Base-by-base conservation (phyloP, 2,329 filamentous ascomycete genomes). In the Fusarium temperatum region DNA sequence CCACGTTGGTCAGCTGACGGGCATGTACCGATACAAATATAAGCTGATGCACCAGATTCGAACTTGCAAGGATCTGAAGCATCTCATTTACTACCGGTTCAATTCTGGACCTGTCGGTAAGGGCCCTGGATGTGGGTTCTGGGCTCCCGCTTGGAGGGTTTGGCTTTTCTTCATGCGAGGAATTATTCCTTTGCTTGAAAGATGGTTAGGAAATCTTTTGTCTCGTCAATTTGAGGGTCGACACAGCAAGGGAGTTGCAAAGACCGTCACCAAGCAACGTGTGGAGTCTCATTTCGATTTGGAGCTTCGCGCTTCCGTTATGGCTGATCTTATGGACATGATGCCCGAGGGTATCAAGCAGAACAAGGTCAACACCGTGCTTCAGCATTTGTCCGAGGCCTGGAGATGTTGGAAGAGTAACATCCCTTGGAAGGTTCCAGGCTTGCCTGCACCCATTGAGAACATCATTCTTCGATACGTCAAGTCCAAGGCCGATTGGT, bases 321-420 rank as follows among this genome's bases (percentile, higher is more conserved):
- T 99, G 96, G 95, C 96, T 50, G 96, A 99, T 84, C 87, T 99
- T 57, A 98, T 98, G 93, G 96, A 99, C 80, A 99, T 99, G 97
- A 99, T 99, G 96, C 96, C 96, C 0, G 97, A 99, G 82, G 96
- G 96, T 75, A 98, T 99, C 85, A 98, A 98, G 83, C 96, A 99
- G 82, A 99, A 96, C 86, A 99, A 99, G 85, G 95, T 99, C 83
- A 98, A 99, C 83, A 98, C 95, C 4, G 96, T 99, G 50, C 86
- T 99, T 61, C 96, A 98, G 80, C 97, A 99, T 88, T 85, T 99
- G 47, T 98, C 96, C 0, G 96, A 99, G 85, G 96, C 96, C 20
- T 99, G 96, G 96, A 90, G 96, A 85, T 99, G 96, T 86, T 99
- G 96, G 96, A 99, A 99, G 91, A 98, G 95, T 84, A 99, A 99